Evolutionary conservation across 164 flowering plant species (phyloP).

Genomic region (Pachysandra terminalis): DNA sequence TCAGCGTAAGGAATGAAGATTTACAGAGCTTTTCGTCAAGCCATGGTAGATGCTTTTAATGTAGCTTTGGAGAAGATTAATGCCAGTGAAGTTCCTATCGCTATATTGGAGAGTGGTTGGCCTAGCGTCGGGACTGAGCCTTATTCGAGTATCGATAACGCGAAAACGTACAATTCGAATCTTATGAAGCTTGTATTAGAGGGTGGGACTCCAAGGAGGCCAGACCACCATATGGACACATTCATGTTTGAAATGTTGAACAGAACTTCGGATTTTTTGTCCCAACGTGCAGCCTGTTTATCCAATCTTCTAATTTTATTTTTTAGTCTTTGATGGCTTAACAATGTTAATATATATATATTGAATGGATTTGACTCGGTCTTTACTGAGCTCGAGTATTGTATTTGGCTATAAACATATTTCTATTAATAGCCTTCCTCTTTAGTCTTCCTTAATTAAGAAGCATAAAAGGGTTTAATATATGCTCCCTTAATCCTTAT

Average conservation of each 20-base stretch:
- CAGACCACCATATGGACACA: slow-evolving; percentile 6
- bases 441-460: too few species aligned
- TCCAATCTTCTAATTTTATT: neutral
- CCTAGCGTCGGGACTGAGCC: slow-evolving; percentile 26
- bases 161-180: slow-evolving; percentile 18
- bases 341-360: too few species aligned
- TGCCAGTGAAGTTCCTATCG: slow-evolving; percentile 4
- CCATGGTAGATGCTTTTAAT: slow-evolving; percentile 30
- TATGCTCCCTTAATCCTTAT: too few species aligned
- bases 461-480: too few species aligned
- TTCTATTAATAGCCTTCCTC: too few species aligned
- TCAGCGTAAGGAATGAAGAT: slow-evolving; percentile 13
- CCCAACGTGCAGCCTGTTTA: slow-evolving; percentile 25
- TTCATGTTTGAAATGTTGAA: slow-evolving; percentile 26
- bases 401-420: too few species aligned
- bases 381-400: too few species aligned
- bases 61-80: slow-evolving; percentile 26
- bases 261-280: slow-evolving; percentile 21
- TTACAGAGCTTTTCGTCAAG: neutral
- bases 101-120: slow-evolving; percentile 32
- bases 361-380: too few species aligned
- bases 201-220: slow-evolving; percentile 27
- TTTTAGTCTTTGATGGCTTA: too few species aligned
- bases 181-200: slow-evolving; percentile 6
- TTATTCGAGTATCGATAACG: slow-evolving; percentile 14